Percentiles rank a stretch among this genome's conserved stretches.
phyloP scores from a whole-genome alignment of 1,284 basidiomycete species.

The Trichosporon ovoides region DNA sequence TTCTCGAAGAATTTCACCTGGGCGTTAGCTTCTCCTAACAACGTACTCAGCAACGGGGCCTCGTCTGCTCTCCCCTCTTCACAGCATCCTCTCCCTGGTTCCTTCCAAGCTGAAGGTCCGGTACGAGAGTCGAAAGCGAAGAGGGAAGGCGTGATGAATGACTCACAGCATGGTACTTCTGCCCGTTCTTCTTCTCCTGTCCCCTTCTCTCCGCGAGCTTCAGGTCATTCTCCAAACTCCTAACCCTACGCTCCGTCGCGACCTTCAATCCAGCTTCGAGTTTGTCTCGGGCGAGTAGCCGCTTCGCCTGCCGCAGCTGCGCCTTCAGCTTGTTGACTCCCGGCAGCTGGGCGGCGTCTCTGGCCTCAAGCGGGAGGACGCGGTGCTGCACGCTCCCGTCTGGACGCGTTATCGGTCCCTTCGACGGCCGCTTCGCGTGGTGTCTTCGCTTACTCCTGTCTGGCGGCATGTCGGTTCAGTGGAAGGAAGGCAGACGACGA shows the following conservation, averaged over 20 bases:
- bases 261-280: constrained; percentile 71
- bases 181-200: constrained; percentile 67
- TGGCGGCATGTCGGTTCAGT: background rate
- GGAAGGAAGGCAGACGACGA: too few relatives aligned
- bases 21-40: too few relatives aligned
- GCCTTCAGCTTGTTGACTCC: constrained; percentile 64
- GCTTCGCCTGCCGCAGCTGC: constrained; percentile 66
- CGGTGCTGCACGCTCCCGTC: constrained; percentile 12
- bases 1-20: constrained; percentile 80
- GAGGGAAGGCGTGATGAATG: too few relatives aligned
- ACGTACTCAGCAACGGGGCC: too few relatives aligned
- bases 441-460: constrained; percentile 3
- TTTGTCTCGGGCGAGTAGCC: constrained; percentile 72
- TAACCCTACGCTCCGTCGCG: constrained; percentile 67
- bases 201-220: constrained; percentile 56
- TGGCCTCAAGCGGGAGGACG: constrained; percentile 26
- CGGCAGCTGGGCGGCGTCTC: constrained; percentile 29
- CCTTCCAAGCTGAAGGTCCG: too few relatives aligned
- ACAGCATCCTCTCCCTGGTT: too few relatives aligned
- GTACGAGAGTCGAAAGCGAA: too few relatives aligned
- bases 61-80: too few relatives aligned
- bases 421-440: background rate
- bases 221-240: constrained; percentile 68
- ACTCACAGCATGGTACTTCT: constrained; percentile 66
- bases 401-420: background rate